Conservation (phyloP, 306 rosid genomes). For the Cicer yamashitae region DNA sequence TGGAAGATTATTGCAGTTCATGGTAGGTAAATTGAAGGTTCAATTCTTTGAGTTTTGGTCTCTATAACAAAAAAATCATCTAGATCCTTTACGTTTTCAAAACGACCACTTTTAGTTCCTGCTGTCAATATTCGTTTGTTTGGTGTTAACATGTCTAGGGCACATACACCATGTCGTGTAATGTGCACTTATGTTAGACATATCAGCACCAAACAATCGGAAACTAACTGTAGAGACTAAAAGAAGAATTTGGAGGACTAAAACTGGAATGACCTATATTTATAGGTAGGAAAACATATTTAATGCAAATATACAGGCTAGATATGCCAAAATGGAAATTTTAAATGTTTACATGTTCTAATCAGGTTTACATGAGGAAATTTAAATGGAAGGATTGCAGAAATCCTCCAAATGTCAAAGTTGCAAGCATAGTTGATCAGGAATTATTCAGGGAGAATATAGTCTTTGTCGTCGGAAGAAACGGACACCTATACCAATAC, state of each 20-base stretch:
- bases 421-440: conserved; percentile 77
- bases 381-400: conserved; percentile 89
- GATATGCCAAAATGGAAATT: neutral
- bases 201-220: neutral
- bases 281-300: neutral
- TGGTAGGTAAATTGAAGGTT: conserved; percentile 56
- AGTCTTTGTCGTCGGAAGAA: conserved; percentile 77
- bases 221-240: neutral
- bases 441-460: conserved; percentile 81
- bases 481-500: conserved; percentile 86
- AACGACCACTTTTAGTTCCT: neutral
- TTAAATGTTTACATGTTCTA: conserved; percentile 38
- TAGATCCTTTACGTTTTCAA: neutral
- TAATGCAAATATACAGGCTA: neutral
- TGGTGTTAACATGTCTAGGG: neutral
- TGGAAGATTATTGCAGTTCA: conserved; percentile 79
- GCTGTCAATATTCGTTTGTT: neutral
- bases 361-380: conserved; percentile 83
- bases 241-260: neutral
- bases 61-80: neutral
- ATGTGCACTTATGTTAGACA: neutral
- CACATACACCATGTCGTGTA: neutral
- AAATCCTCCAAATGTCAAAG: conserved; percentile 66
- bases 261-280: neutral
- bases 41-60: neutral